A percentile compares a stretch with the other conserved stretches of the same genome.
phyloP scores from a whole-genome alignment of 257 asterid genomes.

The Primulina eburnea region DNA sequence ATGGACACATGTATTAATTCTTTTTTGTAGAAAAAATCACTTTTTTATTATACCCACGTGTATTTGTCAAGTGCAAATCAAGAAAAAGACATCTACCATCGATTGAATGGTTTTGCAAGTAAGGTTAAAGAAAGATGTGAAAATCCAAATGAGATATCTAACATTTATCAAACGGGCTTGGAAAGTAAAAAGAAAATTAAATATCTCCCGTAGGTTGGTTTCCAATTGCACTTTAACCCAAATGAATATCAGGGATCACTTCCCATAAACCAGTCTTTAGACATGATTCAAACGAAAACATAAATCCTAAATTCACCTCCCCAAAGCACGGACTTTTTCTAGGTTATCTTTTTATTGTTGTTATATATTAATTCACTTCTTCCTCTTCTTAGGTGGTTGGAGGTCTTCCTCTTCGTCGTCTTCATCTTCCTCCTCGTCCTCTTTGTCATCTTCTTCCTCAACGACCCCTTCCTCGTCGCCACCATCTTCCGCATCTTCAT shows the following conservation, averaged over 20 bases:
- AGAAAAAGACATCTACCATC: neutral
- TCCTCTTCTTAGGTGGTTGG: slow-evolving; percentile 58
- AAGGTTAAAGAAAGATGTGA: no score
- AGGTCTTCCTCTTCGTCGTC: slow-evolving; percentile 37
- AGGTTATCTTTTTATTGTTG: neutral
- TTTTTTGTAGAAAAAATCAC: no score
- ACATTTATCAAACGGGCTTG: neutral
- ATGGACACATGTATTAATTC: no score
- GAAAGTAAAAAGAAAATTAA: neutral
- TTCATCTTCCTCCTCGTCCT: slow-evolving; percentile 20
- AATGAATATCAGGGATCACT: neutral
- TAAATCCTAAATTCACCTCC: slow-evolving; percentile 12
- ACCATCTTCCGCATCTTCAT: slow-evolving; percentile 25
- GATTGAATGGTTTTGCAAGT: no score
- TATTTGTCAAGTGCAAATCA: neutral
- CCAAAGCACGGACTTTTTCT: neutral
- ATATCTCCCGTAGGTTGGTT: neutral
- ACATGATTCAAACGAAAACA: neutral
- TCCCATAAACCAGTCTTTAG: neutral
- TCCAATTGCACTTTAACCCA: neutral
- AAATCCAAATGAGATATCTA: no score
- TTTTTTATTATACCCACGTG: neutral
- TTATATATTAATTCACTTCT: slow-evolving; percentile 33
- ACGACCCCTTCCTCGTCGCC: slow-evolving; percentile 34
- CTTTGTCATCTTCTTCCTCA: slow-evolving; percentile 18